Conservation (phyloP, 2,329 filamentous ascomycete genomes). For the Penicillium brasilianum region DNA sequence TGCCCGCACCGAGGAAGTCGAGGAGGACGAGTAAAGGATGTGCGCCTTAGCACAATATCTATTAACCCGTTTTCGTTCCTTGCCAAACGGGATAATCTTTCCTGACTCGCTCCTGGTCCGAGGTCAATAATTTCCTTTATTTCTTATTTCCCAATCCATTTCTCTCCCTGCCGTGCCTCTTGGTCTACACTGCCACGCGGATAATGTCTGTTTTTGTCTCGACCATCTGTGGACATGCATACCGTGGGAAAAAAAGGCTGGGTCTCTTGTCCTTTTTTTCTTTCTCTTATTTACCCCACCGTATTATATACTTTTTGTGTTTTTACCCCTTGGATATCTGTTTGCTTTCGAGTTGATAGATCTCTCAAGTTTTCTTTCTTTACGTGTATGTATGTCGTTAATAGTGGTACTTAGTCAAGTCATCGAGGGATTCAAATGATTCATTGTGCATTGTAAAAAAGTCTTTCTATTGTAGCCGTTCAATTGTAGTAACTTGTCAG, state of each 20-base stretch:
- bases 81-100: conserved; percentile 24
- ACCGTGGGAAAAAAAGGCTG: conserved; percentile 27
- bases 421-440: conserved; percentile 41
- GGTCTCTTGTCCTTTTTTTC: conserved; percentile 21
- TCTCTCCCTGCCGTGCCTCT: conserved; percentile 22
- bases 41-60: conserved; percentile 26
- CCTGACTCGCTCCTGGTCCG: conserved; percentile 43
- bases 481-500: not conserved
- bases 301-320: conserved; percentile 48
- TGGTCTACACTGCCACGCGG: conserved; percentile 22
- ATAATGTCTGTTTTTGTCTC: conserved; percentile 25
- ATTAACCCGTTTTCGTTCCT: conserved; percentile 1
- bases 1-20: conserved; percentile 48
- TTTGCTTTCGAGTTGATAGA: conserved; percentile 40
- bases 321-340: conserved; percentile 33
- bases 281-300: conserved; percentile 31
- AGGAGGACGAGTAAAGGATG: conserved; percentile 51
- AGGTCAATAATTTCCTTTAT: conserved; percentile 30
- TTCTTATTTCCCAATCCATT: conserved; percentile 13
- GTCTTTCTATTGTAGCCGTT: not conserved
- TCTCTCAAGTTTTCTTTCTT: conserved; percentile 41
- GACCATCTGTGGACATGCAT: conserved; percentile 36
- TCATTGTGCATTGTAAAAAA: conserved; percentile 13
- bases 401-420: conserved; percentile 47
- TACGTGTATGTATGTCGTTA: conserved; percentile 50